Evolutionary conservation across 139 green algal species (phyloP), one percentile per base, ranked within the genome.

Genomic region (Prasinococcaceae sp.): DNA sequence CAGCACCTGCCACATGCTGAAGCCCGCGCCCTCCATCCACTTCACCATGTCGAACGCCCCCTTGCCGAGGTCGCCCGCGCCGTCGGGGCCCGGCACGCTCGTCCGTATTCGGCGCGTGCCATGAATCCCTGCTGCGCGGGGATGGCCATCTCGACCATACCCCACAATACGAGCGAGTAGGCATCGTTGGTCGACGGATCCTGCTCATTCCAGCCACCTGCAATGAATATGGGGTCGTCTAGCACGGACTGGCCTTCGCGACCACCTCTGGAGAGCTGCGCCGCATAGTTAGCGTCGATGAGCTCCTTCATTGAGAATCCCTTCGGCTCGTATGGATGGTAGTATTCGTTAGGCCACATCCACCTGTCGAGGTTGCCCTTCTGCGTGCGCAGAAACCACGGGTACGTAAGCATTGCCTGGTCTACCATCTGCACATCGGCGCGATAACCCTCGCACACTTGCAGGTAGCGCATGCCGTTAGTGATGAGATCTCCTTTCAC

Each of bases 41-140:
- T 96, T 86, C 6, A 96, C 55, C 47, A 97, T 87, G 33, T 38
- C 49, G n/a, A 72, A 66, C 1, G 78, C 74, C 53, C 90, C 80
- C 0, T 57, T 25, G 33, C 88, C 88, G 2, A 96, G 70, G 41
- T 94, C 84, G 14, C 88, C 88, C 16, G 74, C 79, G 41, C 88
- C 88, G 36, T 93, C 83, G 1, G 77, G 66, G 0, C 88, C 79
- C 20, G 87, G 88, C 25, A 97, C 66, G 0, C 76, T 92, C 16
- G 88, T 96, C n/a, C n/a, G n/a, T n/a, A n/a, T n/a, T n/a, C n/a
- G n/a, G n/a, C n/a, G n/a, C n/a, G n/a, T n/a, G n/a, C n/a, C n/a
- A n/a, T n/a, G n/a, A n/a, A n/a, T n/a, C n/a, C n/a, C n/a, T n/a
- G n/a, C n/a, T n/a, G n/a, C n/a, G n/a, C n/a, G n/a, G n/a, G n/a